Base-by-base conservation (phyloP, 805 yeast genomes). In the Priceomyces castillae region DNA sequence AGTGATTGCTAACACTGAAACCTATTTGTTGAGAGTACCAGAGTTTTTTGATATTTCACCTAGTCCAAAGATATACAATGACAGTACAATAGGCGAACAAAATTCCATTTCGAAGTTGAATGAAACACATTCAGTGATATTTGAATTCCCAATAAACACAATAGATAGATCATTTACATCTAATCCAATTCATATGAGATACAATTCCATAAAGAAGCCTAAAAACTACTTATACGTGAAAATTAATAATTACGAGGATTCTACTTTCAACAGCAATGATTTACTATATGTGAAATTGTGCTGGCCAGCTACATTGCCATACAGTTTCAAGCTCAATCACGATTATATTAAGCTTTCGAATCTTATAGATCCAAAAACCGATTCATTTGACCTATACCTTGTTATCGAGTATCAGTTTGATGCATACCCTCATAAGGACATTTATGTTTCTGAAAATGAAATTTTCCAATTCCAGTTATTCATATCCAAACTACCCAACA, bases 251-350 rank as follows among this genome's bases (percentile, higher is more conserved):
- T 68, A 67, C 49, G 42, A 47, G 20, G 58, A 65, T 47, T 18
- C 40, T 4, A 53, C 63, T 1, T 66, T 55, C 37, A 36, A 35
- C 12, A 50, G 65, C 1, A 48, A 61, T 23, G 67, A 62, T 43
- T 37, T 57, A 11, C 34, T 67, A 5, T 54, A 51, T 40, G 47
- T 62, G 19, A 67, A 67, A 42, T 41, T 66, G 11, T 67, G 71
- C 38, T 67, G 71, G 71, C 70, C 72, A 3, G 67, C 71, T 0
- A 63, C 58, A 0, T 35, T 25, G 19, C 69, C 72, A 2, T 58
- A 49, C 35, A 51, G 50, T 15, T 61, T 67, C 31, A 36, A 34
- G 4, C 20, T 67, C 1, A 16, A 44, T 7, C 69, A 65, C 41
- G 31, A 40, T 23, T 67, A 61, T 42, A 11, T 58, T 2, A 46